A percentile compares a stretch with the other conserved stretches of the same genome.
Conservation (phyloP, 202 grass and related monocot species). For the Cymbopogon flexuosus region DNA sequence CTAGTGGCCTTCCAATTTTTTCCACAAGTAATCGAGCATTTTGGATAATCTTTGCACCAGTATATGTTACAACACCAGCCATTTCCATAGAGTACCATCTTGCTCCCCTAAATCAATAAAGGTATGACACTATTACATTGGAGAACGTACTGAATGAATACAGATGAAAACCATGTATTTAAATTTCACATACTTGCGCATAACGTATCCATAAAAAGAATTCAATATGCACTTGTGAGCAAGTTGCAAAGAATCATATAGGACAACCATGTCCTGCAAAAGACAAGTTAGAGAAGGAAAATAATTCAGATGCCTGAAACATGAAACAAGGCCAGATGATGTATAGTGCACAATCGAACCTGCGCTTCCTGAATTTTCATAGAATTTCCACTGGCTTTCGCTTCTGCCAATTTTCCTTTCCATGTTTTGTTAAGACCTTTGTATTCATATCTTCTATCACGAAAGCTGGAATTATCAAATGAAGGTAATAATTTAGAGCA, state of each 20-base stretch:
- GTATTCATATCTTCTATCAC: constrained; percentile 98
- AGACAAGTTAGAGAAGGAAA: constrained; percentile 23
- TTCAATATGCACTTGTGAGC: constrained; percentile 99
- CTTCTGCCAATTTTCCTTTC: constrained; percentile 88
- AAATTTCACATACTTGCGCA: constrained; percentile 83
- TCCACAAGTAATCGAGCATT: constrained; percentile 91
- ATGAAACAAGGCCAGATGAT: constrained; percentile 15
- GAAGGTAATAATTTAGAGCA: constrained; percentile 29
- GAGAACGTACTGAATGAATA: constrained; percentile 17
- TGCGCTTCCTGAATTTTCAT: constrained; percentile 99
- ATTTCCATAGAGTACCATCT: constrained; percentile 99
- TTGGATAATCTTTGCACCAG: constrained; percentile 97
- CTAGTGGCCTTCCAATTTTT: constrained; percentile 92
- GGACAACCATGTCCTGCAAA: constrained; percentile 96
- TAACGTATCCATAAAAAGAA: constrained; percentile 99
- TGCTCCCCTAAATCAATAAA: constrained; percentile 70
- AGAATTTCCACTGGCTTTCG: constrained; percentile 77
- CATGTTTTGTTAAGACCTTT: constrained; percentile 98
- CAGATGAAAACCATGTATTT: constrained; percentile 16
- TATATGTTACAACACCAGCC: constrained; percentile 99
- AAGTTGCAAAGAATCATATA: constrained; percentile 96
- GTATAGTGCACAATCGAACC: constrained; percentile 35
- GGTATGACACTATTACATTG: constrained; percentile 23
- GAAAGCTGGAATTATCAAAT: constrained; percentile 67
- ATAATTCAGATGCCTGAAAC: constrained; percentile 26